A percentile compares a stretch with the other conserved stretches of the same genome.
These are phyloP conservation scores for Whalleya microplaca DNA, from an alignment of 2,329 filamentous ascomycete species.

Conservation along the genomic window DNA sequence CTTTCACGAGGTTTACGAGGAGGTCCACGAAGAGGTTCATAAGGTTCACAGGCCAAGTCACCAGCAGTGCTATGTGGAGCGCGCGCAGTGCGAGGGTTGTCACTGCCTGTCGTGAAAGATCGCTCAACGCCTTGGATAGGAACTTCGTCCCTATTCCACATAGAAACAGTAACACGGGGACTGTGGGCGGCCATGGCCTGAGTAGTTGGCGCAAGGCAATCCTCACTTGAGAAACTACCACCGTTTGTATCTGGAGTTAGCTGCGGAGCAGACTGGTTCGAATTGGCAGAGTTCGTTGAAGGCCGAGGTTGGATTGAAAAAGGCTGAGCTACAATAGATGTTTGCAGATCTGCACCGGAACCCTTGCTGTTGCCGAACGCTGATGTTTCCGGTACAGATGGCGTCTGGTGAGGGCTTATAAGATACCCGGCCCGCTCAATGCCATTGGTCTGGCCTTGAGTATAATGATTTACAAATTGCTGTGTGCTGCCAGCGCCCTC, in stretches of 20 bases:
- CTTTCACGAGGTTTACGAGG: constrained; percentile 29
- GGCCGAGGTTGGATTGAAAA: constrained; percentile 46
- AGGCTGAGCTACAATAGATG: constrained; percentile 46
- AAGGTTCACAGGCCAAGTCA: constrained; percentile 36
- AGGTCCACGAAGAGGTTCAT: constrained; percentile 22
- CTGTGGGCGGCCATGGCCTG: constrained; percentile 52
- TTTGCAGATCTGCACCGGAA: constrained; percentile 1
- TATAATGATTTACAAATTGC: constrained; percentile 5
- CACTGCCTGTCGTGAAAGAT: constrained; percentile 39
- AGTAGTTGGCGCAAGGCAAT: constrained; percentile 45
- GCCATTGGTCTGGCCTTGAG: constrained; percentile 14
- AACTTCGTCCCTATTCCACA: constrained; percentile 52
- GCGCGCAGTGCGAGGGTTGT: constrained; percentile 41
- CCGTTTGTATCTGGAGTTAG: constrained; percentile 55
- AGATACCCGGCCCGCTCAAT: constrained; percentile 40
- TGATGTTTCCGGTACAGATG: constrained; percentile 51
- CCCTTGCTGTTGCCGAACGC: constrained; percentile 32
- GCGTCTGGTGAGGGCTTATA: constrained; percentile 56
- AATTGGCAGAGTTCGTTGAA: constrained; percentile 36
- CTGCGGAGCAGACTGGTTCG: constrained; percentile 41
- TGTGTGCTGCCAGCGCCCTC: constrained; percentile 36
- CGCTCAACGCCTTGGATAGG: constrained; percentile 46
- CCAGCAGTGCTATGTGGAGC: constrained; percentile 43
- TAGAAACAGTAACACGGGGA: constrained; percentile 59
- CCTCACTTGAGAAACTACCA: constrained; percentile 56